Evolutionary conservation across 2,329 filamentous ascomycete species (phyloP).

Genomic region (Chaetomiaceae sp.): DNA sequence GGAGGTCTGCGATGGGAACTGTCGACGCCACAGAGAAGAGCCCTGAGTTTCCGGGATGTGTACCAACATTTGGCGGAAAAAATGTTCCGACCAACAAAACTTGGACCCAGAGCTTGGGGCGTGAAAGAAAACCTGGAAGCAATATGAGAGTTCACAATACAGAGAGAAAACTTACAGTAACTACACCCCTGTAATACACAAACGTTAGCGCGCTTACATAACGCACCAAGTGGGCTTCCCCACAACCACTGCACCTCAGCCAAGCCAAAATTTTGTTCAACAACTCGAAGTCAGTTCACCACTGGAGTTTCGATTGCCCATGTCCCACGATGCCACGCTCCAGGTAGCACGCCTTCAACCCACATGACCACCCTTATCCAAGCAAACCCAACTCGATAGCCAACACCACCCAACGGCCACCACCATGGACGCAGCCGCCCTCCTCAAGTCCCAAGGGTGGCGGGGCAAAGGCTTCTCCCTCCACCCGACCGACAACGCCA

Average conservation of each 20-base stretch:
- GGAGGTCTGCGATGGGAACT: too few species aligned
- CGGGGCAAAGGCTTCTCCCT: conserved; percentile 83
- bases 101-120: too few species aligned
- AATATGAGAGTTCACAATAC: too few species aligned
- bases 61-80: too few species aligned
- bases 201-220: too few species aligned
- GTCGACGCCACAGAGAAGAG: too few species aligned
- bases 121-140: too few species aligned
- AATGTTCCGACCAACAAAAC: too few species aligned
- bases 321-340: conserved; percentile 1
- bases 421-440: conserved; percentile 76
- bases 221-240: too few species aligned
- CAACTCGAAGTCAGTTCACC: neutral
- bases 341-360: neutral
- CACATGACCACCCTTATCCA: neutral
- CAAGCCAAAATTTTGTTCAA: conserved; percentile 9
- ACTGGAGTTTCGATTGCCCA: neutral
- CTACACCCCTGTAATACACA: too few species aligned
- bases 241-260: neutral
- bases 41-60: too few species aligned
- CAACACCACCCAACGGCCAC: neutral
- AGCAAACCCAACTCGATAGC: neutral
- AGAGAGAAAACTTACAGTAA: too few species aligned
- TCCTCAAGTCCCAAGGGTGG: conserved; percentile 86
- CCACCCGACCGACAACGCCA: conserved; percentile 65